Evolutionary conservation across 2,329 filamentous ascomycete species (phyloP).

Genomic region (Trichoderma hamatum): DNA sequence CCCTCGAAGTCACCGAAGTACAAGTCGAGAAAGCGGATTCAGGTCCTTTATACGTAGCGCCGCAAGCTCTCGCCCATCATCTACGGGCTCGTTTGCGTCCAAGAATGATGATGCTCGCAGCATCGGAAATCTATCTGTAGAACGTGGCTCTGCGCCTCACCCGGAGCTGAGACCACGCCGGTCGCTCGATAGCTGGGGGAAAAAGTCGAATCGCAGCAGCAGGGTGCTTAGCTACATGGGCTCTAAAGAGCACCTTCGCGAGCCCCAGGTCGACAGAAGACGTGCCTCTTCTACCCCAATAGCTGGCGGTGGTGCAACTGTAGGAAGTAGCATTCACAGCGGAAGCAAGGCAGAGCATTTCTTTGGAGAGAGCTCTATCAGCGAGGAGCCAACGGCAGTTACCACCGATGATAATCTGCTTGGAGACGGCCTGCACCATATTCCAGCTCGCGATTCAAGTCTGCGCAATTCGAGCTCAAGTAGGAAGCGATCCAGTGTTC

Average conservation of each 20-base stretch:
- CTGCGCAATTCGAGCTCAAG: slow-evolving; percentile 59
- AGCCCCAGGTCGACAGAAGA: slow-evolving; percentile 65
- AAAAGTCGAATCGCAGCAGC: slow-evolving; percentile 55
- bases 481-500: slow-evolving; percentile 56
- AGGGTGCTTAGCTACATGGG: slow-evolving; percentile 73
- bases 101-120: slow-evolving; percentile 61
- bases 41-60: slow-evolving; percentile 62
- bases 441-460: slow-evolving; percentile 71
- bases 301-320: slow-evolving; percentile 43
- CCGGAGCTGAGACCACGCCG: slow-evolving; percentile 55
- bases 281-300: slow-evolving; percentile 43
- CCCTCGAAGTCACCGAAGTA: slow-evolving; percentile 52
- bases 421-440: slow-evolving; percentile 52
- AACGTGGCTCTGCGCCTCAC: slow-evolving; percentile 54
- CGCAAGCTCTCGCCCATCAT: slow-evolving; percentile 58
- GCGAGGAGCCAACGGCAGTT: slow-evolving; percentile 52
- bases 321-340: slow-evolving; percentile 41
- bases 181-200: slow-evolving; percentile 66
- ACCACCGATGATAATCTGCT: slow-evolving; percentile 32
- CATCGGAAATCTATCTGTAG: slow-evolving; percentile 66
- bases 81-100: slow-evolving; percentile 58
- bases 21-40: slow-evolving; percentile 56
- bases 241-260: slow-evolving; percentile 67
- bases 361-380: slow-evolving; percentile 57
- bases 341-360: slow-evolving; percentile 50